Conservation (phyloP, 371 early-diverging fungal species). For the Coemansia sp. region DNA sequence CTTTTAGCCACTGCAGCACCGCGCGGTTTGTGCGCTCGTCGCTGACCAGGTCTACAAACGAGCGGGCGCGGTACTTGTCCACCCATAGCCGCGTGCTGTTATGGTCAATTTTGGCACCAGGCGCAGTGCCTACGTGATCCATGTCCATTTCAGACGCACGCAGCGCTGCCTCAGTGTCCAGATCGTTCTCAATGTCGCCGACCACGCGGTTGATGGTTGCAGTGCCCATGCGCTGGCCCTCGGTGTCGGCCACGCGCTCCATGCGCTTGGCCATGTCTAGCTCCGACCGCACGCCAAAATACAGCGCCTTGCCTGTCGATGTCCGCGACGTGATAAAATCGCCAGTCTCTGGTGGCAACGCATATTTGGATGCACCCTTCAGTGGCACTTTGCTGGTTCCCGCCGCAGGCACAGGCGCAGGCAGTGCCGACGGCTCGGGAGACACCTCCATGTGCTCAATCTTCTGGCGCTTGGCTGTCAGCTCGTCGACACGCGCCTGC, state of each 20-base stretch:
- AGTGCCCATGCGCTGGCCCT: conserved; percentile 16
- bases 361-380: neutral
- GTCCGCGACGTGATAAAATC: conserved; percentile 39
- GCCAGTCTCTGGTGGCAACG: conserved; percentile 41
- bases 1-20: conserved; percentile 89
- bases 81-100: conserved; percentile 68
- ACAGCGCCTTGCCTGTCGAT: conserved; percentile 24
- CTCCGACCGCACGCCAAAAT: conserved; percentile 26
- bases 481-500: conserved; percentile 7
- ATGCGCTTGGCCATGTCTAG: conserved; percentile 15
- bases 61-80: conserved; percentile 84
- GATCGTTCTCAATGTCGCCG: conserved; percentile 31
- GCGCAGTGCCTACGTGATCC: neutral
- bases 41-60: conserved; percentile 89
- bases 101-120: neutral
- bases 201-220: conserved; percentile 36
- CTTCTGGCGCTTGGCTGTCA: conserved; percentile 12
- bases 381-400: neutral
- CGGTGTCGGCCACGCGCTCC: conserved; percentile 7
- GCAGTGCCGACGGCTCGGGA: neutral
- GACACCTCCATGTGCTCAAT: neutral
- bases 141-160: conserved; percentile 15
- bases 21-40: conserved; percentile 87
- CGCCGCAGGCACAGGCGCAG: neutral
- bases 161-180: conserved; percentile 16